Evolutionary conservation across 208 protist genomes (phyloP), one percentile per base, ranked within the genome.

Genomic region (Trypanosomatidae sp.): DNA sequence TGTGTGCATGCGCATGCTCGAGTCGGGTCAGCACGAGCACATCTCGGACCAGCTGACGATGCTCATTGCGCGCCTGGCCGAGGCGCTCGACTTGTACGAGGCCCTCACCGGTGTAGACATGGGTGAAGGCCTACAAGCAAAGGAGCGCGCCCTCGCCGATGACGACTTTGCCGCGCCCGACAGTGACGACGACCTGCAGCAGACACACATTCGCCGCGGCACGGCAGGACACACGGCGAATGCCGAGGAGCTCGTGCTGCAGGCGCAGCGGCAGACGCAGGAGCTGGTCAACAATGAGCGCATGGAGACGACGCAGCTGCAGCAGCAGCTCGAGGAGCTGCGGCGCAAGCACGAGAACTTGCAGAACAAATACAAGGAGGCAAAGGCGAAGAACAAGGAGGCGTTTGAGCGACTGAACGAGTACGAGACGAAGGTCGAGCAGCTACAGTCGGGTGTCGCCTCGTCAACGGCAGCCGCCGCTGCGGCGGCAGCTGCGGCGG

Each of bases 311-410:
- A 55, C 71, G 3, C 23, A 72, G 43, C 64, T 88, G 20, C 77
- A 71, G 33, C 42, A 51, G 28, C 63, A 90, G 49, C 68, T 88
- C n/a, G 78, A 87, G 47, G 72, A 81, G 22, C 65, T 90, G 7
- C 80, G 69, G 37, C 63, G 52, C 38, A 76, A 87, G 57, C 64
- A 90, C 57, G 85, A 87, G 51, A 69, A 94, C 20, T 50, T 94
- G 28, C 77, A 88, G 48, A 85, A 84, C 56, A 94, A 94, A 60
- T 94, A 88, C 67, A 94, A 89, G 58, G 85, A 94, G 42, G 85
- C 80, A 22, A 94, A 94, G 70, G 47, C 55, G 15, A 90, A 88
- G 63, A 94, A 90, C 56, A 90, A 72, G 60, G 69, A 81, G 43
- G 73, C 70, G 1, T 61, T 88, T 18, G 35, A 43, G 19, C 53